phyloP scores from a whole-genome alignment of 129 eudicot species.

The Flaveria bidentis region DNA sequence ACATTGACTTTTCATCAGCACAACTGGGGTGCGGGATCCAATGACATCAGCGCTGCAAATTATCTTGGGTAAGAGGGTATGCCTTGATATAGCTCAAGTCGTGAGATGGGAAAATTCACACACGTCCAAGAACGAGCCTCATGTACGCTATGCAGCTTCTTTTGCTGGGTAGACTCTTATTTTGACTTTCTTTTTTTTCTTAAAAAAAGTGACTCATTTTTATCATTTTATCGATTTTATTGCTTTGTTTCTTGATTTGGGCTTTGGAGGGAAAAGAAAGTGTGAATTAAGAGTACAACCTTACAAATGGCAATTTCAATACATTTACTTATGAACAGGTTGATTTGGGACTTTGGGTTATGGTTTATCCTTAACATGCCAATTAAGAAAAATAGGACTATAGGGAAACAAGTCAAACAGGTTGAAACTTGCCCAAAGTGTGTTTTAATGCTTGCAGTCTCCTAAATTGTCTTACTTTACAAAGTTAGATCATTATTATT shows the following conservation, averaged over 20 bases:
- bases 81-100: slow-evolving; percentile 92
- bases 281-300: not conserved
- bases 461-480: not conserved
- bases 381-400: not conserved
- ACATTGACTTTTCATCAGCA: slow-evolving; percentile 45
- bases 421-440: not conserved
- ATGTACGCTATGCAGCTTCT: slow-evolving; percentile 94
- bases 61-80: slow-evolving; percentile 82
- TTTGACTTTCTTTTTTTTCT: slow-evolving; percentile 4
- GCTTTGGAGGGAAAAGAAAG: not conserved
- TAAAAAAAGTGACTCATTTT: not conserved
- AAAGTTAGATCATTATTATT: not conserved
- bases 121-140: slow-evolving; percentile 62
- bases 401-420: not conserved
- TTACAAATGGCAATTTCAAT: not conserved
- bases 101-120: slow-evolving; percentile 79
- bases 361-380: not conserved
- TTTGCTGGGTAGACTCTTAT: slow-evolving; percentile 75
- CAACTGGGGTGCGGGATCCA: slow-evolving; percentile 94
- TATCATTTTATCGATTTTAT: not conserved
- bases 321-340: not conserved
- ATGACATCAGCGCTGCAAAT: slow-evolving; percentile 93
- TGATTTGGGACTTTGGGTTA: not conserved
- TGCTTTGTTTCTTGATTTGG: not conserved
- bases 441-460: not conserved